Conservation (phyloP, 345 rosid species). For the Arabis alpina region DNA sequence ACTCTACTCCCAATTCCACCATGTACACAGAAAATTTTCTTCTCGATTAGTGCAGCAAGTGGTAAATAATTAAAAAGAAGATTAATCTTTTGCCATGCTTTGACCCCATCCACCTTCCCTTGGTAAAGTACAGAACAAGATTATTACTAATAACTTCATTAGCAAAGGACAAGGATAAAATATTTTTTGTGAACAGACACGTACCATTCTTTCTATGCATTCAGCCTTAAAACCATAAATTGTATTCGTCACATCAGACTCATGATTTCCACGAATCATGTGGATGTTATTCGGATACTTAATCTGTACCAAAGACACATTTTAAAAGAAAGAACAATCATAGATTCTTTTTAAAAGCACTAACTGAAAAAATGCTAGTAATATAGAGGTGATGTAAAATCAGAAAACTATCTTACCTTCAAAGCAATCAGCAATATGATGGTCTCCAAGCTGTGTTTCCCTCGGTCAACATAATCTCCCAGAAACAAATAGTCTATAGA, state of each 20-base stretch:
- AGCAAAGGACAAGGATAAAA: neutral
- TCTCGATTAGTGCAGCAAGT: conserved; percentile 84
- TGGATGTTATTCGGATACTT: conserved; percentile 82
- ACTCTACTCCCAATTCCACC: conserved; percentile 88
- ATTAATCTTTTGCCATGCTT: conserved; percentile 85
- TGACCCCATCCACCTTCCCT: conserved; percentile 69
- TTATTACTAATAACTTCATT: neutral
- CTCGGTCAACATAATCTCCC: conserved; percentile 97
- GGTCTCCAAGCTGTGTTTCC: conserved; percentile 90
- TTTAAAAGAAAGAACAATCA: conserved; percentile 16
- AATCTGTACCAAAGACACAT: conserved; percentile 54
- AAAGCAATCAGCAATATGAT: conserved; percentile 89
- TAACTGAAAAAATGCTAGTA: conserved; percentile 12
- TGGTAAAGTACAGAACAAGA: neutral
- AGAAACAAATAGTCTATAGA: conserved; percentile 86
- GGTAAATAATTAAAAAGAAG: conserved; percentile 82
- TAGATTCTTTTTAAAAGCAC: neutral
- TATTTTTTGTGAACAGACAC: neutral
- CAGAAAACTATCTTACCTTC: conserved; percentile 56
- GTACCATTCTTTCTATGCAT: conserved; percentile 82
- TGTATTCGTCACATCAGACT: conserved; percentile 68
- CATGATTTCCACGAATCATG: conserved; percentile 93
- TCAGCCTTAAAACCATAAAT: conserved; percentile 79
- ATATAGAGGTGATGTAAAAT: neutral
- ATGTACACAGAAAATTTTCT: conserved; percentile 86